Evolutionary conservation across 1,139 yeast genomes (phyloP).

Genomic region (Suhomyces wounanorum): DNA sequence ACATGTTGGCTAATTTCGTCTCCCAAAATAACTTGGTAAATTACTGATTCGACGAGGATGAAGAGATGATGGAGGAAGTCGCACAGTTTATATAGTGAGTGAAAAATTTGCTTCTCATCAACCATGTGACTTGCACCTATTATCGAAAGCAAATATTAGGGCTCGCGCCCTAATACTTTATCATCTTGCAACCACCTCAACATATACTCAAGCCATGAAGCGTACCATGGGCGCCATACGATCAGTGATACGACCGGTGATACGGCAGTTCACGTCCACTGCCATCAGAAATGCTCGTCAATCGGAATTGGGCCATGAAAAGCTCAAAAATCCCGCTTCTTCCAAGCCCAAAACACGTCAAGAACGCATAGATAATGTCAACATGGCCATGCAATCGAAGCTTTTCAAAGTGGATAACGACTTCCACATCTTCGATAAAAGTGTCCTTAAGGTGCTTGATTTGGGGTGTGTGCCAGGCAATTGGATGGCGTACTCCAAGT

Average conservation of each 20-base stretch:
- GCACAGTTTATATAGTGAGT: conserved; percentile 4
- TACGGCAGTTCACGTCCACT: conserved; percentile 1
- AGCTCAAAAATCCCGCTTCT: conserved; percentile 12
- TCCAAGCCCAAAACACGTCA: conserved; percentile 22
- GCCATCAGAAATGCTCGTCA: conserved; percentile 10
- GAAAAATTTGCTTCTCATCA: conserved; percentile 5
- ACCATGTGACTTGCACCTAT: neutral
- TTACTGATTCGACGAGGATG: conserved; percentile 56
- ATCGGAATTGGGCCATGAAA: conserved; percentile 12
- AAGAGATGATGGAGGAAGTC: neutral
- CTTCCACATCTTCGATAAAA: conserved; percentile 28
- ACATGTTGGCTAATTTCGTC: conserved; percentile 71
- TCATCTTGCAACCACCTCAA: neutral
- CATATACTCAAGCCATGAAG: neutral
- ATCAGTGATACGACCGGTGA: neutral
- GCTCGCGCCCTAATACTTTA: conserved; percentile 5
- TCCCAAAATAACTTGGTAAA: conserved; percentile 62
- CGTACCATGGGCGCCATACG: neutral
- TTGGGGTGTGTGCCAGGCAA: conserved; percentile 94
- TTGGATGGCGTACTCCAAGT: conserved; percentile 79
- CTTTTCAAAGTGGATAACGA: conserved; percentile 32
- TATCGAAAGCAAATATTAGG: neutral
- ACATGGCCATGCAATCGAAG: conserved; percentile 28
- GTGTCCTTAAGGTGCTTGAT: conserved; percentile 37
- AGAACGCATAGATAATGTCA: conserved; percentile 27